Percentiles rank a stretch among this genome's conserved stretches.
Conservation (phyloP, 2,329 filamentous ascomycete species). For the Aspergillus caelatus region DNA sequence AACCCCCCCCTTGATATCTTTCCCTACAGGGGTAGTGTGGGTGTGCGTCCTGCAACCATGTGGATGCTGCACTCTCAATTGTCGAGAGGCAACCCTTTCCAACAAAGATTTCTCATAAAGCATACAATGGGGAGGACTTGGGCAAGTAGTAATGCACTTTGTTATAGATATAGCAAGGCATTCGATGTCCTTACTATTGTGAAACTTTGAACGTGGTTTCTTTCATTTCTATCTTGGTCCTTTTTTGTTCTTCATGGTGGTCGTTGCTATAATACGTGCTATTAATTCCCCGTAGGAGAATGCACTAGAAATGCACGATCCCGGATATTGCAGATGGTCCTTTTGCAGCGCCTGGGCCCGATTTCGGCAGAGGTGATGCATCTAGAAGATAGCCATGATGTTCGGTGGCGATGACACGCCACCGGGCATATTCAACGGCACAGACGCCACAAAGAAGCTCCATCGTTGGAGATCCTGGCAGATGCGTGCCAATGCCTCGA, state of each 20-base stretch:
- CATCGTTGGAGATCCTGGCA: conserved; percentile 45
- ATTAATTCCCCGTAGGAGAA: not conserved
- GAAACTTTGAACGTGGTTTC: not conserved
- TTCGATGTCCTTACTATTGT: not conserved
- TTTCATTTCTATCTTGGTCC: not conserved
- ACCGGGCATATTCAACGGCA: conserved; percentile 54
- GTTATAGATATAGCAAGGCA: not conserved
- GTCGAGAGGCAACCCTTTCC: not conserved
- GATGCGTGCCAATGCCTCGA: conserved; percentile 44
- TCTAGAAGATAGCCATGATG: conserved; percentile 48
- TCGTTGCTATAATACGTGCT: not conserved
- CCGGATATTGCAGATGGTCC: not conserved
- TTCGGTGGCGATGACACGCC: conserved; percentile 52
- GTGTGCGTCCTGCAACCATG: not conserved
- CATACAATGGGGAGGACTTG: not conserved
- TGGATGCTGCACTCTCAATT: not conserved
- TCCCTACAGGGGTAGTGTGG: not conserved
- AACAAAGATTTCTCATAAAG: not conserved
- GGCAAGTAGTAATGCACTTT: not conserved
- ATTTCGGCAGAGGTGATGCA: not conserved
- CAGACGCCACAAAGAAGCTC: conserved; percentile 55
- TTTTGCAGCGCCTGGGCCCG: not conserved
- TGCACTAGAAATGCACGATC: not conserved
- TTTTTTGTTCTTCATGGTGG: not conserved
- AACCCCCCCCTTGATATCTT: not conserved